Conservation (phyloP, 1,139 yeast species). For the Debaryomyces fabryi region DNA sequence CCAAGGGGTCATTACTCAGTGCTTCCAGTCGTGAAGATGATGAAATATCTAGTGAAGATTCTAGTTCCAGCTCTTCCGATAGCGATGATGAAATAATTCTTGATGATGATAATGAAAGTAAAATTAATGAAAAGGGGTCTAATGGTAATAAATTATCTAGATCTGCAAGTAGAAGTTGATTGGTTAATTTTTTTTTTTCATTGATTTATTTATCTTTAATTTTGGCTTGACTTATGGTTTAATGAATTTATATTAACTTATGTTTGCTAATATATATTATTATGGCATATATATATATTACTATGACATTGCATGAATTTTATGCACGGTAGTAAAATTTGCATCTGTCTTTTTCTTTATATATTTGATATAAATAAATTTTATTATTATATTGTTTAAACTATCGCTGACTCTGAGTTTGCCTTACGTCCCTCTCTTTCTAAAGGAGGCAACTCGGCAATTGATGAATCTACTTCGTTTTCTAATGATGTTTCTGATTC, state of each 20-base stretch:
- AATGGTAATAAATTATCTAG: conserved; percentile 37
- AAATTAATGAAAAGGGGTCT: conserved; percentile 18
- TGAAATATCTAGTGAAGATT: conserved; percentile 31
- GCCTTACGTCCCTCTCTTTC: conserved; percentile 77
- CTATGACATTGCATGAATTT: neutral
- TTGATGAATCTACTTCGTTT: conserved; percentile 40
- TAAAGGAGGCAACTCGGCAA: conserved; percentile 74
- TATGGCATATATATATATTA: conserved; percentile 2
- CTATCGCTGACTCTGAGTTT: conserved; percentile 8
- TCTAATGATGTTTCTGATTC: conserved; percentile 9
- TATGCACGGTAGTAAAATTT: neutral
- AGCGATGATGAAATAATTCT: conserved; percentile 31
- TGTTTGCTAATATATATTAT: neutral
- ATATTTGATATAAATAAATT: conserved; percentile 1
- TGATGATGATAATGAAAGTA: conserved; percentile 26
- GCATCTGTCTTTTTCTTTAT: conserved; percentile 1
- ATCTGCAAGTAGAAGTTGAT: conserved; percentile 44
- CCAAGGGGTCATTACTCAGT: conserved; percentile 37
- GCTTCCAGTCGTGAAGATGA: conserved; percentile 24
- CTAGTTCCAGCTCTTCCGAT: conserved; percentile 33
- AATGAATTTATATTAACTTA: neutral
- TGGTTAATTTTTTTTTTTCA: neutral
- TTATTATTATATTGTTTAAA: conserved; percentile 1
- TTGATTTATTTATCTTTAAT: neutral
- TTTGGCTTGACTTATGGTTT: conserved; percentile 1